A percentile compares a stretch with the other conserved stretches of the same genome.
These are phyloP conservation scores for Daldinia sp. DNA, from an alignment of 2,329 filamentous ascomycete genomes.

Conservation along the genomic window DNA sequence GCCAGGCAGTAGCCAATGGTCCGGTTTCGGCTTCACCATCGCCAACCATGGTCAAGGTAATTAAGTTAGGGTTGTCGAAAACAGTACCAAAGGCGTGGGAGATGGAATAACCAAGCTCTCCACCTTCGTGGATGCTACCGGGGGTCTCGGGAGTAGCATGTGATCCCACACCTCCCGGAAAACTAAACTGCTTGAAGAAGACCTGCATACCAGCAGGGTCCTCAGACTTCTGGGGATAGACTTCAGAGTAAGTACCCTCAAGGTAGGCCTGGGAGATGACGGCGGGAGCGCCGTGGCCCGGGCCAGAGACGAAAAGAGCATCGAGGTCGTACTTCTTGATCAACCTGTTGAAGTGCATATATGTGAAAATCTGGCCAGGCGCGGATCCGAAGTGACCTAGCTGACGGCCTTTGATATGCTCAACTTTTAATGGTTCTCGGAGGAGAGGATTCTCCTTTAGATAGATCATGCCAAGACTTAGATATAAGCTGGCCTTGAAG, in stretches of 20 bases:
- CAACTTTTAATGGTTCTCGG: conserved; percentile 73
- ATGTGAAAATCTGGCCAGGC: conserved; percentile 84
- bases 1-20: conserved; percentile 82
- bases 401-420: conserved; percentile 80
- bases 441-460: conserved; percentile 80
- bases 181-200: conserved; percentile 88
- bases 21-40: conserved; percentile 87
- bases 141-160: conserved; percentile 85
- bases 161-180: conserved; percentile 81
- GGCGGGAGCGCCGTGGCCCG: conserved; percentile 81
- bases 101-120: conserved; percentile 84
- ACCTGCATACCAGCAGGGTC: conserved; percentile 75
- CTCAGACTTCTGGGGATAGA: conserved; percentile 79
- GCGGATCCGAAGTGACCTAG: conserved; percentile 84
- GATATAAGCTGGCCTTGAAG: conserved; percentile 80
- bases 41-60: conserved; percentile 81
- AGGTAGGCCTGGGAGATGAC: conserved; percentile 82
- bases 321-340: conserved; percentile 85
- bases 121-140: conserved; percentile 81
- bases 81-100: conserved; percentile 83
- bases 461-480: conserved; percentile 85
- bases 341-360: conserved; percentile 84
- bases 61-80: conserved; percentile 79
- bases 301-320: conserved; percentile 79
- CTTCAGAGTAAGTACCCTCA: conserved; percentile 81